Evolutionary conservation across 495 filamentous ascomycete genomes (phyloP), one percentile per base, ranked within the genome.

Genomic region (Ascobolus immersus): DNA sequence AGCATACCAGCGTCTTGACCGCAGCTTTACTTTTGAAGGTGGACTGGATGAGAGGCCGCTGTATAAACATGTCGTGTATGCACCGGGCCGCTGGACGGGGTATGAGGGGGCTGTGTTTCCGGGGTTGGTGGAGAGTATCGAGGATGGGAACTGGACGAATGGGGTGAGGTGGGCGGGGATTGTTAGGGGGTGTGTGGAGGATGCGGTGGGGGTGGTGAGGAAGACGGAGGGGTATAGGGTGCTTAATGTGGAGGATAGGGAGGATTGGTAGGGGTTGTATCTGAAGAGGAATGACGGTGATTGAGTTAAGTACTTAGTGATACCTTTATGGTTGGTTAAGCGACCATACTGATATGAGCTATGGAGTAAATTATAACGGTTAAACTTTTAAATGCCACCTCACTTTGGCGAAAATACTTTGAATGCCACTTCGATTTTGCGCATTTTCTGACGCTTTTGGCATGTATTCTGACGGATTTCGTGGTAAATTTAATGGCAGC

Each of bases 61-160:
- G 45, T 49, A 41, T 36, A 44, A 48, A 21, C 45, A 49, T 38
- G 33, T 45, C 14, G 45, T 49, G 3, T 49, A 41, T 41, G 45
- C 45, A 1, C 45, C 45, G 4, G 45, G 45, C 13, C 15, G 37
- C 8, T 44, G 41, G 40, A 49, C 45, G 11, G 45, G 45, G 12
- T 49, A 49, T 33, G 24, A 40, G n/a, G 45, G 45, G 2, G 44
- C 17, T 10, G 42, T 36, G 14, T 47, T 47, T 19, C 45, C 45
- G 15, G 44, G 45, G 0, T 21, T 49, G 23, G 34, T 37, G 17
- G 45, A 49, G 33, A 40, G 19, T 14, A 32, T 43, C 14, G 34
- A 33, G 18, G 37, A 28, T 17, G 33, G 28, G 21, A 28, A 49
- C 26, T 36, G 31, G 43, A 29, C 24, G 9, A 37, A 34, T 18